Base-by-base conservation (phyloP, 805 yeast species). In the Ogataea paraovalis region DNA sequence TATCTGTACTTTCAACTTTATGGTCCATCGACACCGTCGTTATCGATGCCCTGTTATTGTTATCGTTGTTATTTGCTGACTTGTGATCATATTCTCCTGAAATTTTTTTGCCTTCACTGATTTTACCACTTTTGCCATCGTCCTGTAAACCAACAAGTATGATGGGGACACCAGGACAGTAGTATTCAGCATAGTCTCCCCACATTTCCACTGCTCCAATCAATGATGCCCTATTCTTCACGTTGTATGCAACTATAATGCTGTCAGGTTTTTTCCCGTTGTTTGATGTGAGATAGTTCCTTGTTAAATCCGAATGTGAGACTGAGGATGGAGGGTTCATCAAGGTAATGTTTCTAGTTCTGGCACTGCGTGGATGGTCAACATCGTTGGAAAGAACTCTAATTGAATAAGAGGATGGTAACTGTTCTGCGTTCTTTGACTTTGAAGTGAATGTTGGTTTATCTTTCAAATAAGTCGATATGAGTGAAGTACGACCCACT, bases 131-230 rank as follows among this genome's bases (percentile, higher is more conserved):
- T 5, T 30, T 30, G 16, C 37, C 23, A 63, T 88, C 96, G 3
- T 79, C 64, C 58, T 88, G 85, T 25, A 89, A 74, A 0, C 95
- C 96, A 20, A 87, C 86, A 33, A 88, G 67, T 22, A 87, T 62
- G 13, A 82, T 73, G 0, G 96, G 95, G 3, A 80, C 73, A 1
- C 79, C 84, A 2, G 89, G 87, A 61, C 95, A 85, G 61, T 84
- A 86, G 64, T 84, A 90, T 49, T 71, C 71, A 1, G 85, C 83
- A 61, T 88, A 96, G 0, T 94, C 94, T 42, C 76, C 73, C 96
- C 96, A 88, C 49, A 74, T 74, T 52, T 85, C 90, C 51, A 70
- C 71, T 13, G 85, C 83, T 57, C 83, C 85, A 48, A 78, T 80
- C 49, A 87, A 71, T 23, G 87, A 78, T 14, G 73, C 71, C 18